Evolutionary conservation across 306 rosid species (phyloP), one percentile per base, ranked within the genome.

Genomic region (Prunus padus): DNA sequence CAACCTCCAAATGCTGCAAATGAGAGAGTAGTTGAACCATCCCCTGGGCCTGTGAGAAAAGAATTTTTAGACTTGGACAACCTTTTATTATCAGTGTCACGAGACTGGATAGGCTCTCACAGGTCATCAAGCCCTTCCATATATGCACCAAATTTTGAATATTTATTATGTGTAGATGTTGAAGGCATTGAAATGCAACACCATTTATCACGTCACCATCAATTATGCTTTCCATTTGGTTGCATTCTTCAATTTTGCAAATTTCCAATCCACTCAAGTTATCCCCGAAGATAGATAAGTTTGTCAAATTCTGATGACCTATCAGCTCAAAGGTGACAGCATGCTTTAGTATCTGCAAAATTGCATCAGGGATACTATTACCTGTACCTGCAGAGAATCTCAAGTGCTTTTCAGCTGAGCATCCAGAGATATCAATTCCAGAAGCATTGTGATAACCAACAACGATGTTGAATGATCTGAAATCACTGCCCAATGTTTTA

Each of bases 191-290:
- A 61, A 61, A 61, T 3, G 22, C 31, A 33, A 26, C 18, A 1
- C 40, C 44, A 11, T 1, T 19, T 2, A 42, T 33, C 19, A 26
- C 11, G n/a, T 3, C n/a, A 26, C 40, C 66, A 26, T 61, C 66
- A 5, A 61, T 61, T 30, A 61, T 28, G 66, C 66, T 61, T 26
- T 61, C 66, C 7, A 61, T 61, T 61, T 28, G 42, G 28, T 61
- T 61, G 66, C 66, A 61, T 61, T 61, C 42, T 61, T 61, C 66
- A 61, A 61, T 61, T 61, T 30, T 61, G 37, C 66, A 61, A 5
- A 33, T 16, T 28, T 61, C 42, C 42, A 61, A 16, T 33, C 19
- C 42, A 28, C 19, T 28, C 40, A 61, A 61, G 6, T 61, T 25
- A 2, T 61, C 44, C 2, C 66, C 66, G 26, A 61, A 28, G 5